These are phyloP conservation scores for Chlorencoelia australis DNA, from an alignment of 2,329 filamentous ascomycete species.

Conservation along the genomic window DNA sequence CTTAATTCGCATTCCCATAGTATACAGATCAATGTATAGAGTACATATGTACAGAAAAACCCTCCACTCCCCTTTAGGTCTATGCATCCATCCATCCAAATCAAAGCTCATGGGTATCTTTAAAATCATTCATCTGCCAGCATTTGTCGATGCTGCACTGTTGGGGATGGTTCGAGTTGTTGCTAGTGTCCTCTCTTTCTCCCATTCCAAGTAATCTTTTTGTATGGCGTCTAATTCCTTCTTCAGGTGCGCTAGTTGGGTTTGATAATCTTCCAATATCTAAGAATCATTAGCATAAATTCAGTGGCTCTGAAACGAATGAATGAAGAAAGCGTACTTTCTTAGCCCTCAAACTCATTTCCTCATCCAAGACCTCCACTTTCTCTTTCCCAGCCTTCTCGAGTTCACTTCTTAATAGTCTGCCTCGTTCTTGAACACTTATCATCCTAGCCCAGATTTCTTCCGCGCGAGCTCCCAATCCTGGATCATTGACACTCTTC, in stretches of 20 bases:
- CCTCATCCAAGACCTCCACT: slow-evolving; percentile 52
- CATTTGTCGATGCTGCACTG: slow-evolving; percentile 1
- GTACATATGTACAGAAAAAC: too few species aligned
- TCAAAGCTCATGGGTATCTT: slow-evolving; percentile 6
- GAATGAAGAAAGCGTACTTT: slow-evolving; percentile 46
- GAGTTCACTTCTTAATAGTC: slow-evolving; percentile 62
- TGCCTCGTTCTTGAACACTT: slow-evolving; percentile 61
- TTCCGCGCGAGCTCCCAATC: slow-evolving; percentile 64
- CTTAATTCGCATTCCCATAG: too few species aligned
- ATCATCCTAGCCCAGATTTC: slow-evolving; percentile 80
- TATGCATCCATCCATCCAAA: slow-evolving; percentile 3
- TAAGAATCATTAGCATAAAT: slow-evolving; percentile 28
- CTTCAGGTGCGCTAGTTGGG: slow-evolving; percentile 66
- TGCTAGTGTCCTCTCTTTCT: slow-evolving; percentile 28
- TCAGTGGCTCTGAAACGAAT: slow-evolving; percentile 3
- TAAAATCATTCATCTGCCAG: slow-evolving; percentile 6
- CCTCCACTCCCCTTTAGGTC: slow-evolving; percentile 6
- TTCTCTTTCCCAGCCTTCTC: slow-evolving; percentile 53
- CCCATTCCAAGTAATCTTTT: slow-evolving; percentile 44
- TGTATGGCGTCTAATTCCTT: slow-evolving; percentile 47
- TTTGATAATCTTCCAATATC: slow-evolving; percentile 75
- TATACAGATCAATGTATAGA: too few species aligned
- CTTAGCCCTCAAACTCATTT: slow-evolving; percentile 61
- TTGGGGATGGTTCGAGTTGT: too few species aligned
- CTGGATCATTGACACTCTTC: slow-evolving; percentile 61